A percentile compares a stretch with the other conserved stretches of the same genome.
Conservation (phyloP, 208 protist genomes). For the Leishmania aethiopica region DNA sequence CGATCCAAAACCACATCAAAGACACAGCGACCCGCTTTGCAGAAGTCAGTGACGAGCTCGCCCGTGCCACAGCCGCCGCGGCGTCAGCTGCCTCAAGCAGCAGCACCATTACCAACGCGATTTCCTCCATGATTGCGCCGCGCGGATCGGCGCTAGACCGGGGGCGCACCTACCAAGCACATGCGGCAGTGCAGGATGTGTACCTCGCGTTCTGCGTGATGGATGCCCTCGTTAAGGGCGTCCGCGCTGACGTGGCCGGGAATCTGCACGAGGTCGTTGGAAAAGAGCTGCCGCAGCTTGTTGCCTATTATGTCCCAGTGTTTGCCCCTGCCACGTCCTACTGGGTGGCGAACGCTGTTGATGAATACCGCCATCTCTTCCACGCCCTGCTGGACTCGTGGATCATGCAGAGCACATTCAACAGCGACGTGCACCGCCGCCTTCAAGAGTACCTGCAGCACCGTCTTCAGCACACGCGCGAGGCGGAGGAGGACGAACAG, state of each 20-base stretch:
- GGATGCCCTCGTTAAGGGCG: conserved; percentile 64
- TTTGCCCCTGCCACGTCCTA: conserved; percentile 29
- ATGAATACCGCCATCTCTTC: conserved; percentile 60
- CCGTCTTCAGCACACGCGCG: conserved; percentile 51
- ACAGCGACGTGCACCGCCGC: conserved; percentile 46
- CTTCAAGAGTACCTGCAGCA: conserved; percentile 70
- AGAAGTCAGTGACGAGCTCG: conserved; percentile 39
- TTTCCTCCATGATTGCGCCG: conserved; percentile 11
- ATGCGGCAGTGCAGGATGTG: conserved; percentile 71
- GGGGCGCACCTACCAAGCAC: conserved; percentile 53
- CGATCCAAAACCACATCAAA: conserved; percentile 63
- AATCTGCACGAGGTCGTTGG: conserved; percentile 33
- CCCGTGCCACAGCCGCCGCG: conserved; percentile 15
- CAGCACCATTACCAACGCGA: conserved; percentile 5
- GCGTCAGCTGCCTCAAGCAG: background rate
- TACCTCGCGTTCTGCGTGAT: conserved; percentile 77
- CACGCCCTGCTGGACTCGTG: conserved; percentile 72
- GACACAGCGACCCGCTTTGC: conserved; percentile 46
- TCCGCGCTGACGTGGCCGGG: conserved; percentile 14
- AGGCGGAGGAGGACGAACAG: conserved; percentile 27
- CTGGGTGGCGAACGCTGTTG: conserved; percentile 46
- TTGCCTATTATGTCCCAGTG: conserved; percentile 56
- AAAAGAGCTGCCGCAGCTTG: conserved; percentile 59
- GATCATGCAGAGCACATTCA: conserved; percentile 36
- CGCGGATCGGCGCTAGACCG: conserved; percentile 32